Base-by-base conservation (phyloP, 2,329 filamentous ascomycete genomes). In the Sarocladium kiliense region DNA sequence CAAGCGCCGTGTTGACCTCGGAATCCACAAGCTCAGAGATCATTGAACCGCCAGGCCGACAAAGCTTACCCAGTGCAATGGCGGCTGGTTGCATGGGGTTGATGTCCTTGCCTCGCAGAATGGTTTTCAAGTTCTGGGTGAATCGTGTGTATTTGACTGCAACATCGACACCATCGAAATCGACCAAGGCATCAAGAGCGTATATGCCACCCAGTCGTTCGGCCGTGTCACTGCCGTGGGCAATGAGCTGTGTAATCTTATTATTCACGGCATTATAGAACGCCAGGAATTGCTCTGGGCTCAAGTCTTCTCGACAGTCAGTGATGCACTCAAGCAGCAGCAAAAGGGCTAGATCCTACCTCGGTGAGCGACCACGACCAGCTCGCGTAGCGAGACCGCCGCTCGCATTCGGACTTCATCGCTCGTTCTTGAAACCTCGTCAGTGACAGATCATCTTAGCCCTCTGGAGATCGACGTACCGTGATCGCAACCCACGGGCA, bases 1-100 rank as follows among this genome's bases (percentile, higher is more conserved):
- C 94, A 54, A 99, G 79, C 2, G 95, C 92, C 18, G 91, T 94
- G 70, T 97, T 95, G 58, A 97, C 92, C 72, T 99, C 93, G 55
- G 91, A 93, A 67, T 99, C 94, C 56, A 99, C 94, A 55, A 99
- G 78, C 71, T 97, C 93, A 7, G 93, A 95, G 44, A 96, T 96
- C 60, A 97, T 79, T 30, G 94, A 92, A 58, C 94, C 94, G 59
- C 94, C 94, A 0, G 94, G 94, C 62, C 90, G 87, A 58, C 93
- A 96, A 57, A 99, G 81, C 67, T 92, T 89, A 45, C 94, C 94
- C 26, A 99, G 79, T 3, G 93, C 92, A 61, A 88, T 85, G 41
- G 94, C 92, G 3, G 95, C 94, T 12, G 89, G 86, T 56, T 95
- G 85, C 87, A 99, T 93, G 21, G 94, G 91, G 55, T 85, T 85